A percentile compares a stretch with the other conserved stretches of the same genome.
Conservation (phyloP, 441 rosid species). For the Pelargonium cotyledonis region DNA sequence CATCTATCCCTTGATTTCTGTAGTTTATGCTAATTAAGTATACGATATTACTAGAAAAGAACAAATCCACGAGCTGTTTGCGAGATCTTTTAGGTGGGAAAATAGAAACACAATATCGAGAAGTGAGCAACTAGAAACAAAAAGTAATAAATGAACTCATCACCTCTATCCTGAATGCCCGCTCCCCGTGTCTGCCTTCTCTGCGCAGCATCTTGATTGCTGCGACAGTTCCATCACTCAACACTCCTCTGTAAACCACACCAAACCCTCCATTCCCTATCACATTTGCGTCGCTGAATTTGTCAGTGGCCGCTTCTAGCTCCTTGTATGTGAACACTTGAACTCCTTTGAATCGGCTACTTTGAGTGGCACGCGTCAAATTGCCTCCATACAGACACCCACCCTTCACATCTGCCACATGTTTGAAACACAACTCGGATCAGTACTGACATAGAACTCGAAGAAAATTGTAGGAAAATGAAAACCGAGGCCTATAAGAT, state of each 20-base stretch:
- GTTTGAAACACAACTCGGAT: slow-evolving; percentile 13
- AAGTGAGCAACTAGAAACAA: slow-evolving; percentile 17
- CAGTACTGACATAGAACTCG: slow-evolving; percentile 4
- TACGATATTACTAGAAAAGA: neutral
- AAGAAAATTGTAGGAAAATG: neutral
- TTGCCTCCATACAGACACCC: slow-evolving; percentile 53
- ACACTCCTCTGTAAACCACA: slow-evolving; percentile 61
- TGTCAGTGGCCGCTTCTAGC: slow-evolving; percentile 58
- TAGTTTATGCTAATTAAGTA: neutral
- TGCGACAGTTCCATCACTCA: slow-evolving; percentile 65
- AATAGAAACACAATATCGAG: neutral
- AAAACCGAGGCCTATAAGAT: neutral
- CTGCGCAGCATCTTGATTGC: slow-evolving; percentile 65
- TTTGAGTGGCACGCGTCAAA: slow-evolving; percentile 21
- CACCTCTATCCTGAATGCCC: slow-evolving; percentile 81
- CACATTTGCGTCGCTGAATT: slow-evolving; percentile 53
- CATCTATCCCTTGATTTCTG: neutral
- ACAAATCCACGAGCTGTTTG: neutral
- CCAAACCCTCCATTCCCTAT: slow-evolving; percentile 55
- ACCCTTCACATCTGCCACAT: slow-evolving; percentile 49
- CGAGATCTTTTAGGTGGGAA: neutral
- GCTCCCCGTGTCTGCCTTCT: slow-evolving; percentile 66
- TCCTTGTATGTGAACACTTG: slow-evolving; percentile 86
- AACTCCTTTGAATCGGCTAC: slow-evolving; percentile 32
- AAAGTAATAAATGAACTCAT: slow-evolving; percentile 35